Percentiles rank a stretch among this genome's conserved stretches.
Conservation (phyloP, 225 moss, liverwort and hornwort genomes). For the Ulota crispa region DNA sequence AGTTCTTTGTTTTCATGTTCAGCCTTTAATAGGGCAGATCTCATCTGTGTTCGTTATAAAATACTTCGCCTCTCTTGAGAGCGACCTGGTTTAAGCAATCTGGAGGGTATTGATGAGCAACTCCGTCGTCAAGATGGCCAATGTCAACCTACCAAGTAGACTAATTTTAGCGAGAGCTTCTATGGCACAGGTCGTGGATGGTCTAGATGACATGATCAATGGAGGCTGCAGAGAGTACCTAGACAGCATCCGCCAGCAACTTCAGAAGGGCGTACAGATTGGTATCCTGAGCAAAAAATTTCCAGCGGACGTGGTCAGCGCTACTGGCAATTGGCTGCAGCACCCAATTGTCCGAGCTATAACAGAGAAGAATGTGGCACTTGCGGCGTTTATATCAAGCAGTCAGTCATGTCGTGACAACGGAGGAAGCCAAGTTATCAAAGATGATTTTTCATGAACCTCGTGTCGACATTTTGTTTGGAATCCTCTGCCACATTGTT, state of each 20-base stretch:
- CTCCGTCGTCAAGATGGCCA: neutral
- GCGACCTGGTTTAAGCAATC: neutral
- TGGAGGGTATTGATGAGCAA: neutral
- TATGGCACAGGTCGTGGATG: slow-evolving; percentile 66
- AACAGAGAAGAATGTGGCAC: slow-evolving; percentile 34
- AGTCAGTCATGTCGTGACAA: slow-evolving; percentile 74
- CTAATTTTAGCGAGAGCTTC: neutral
- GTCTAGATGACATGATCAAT: slow-evolving; percentile 60
- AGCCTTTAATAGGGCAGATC: neutral
- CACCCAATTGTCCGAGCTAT: slow-evolving; percentile 60
- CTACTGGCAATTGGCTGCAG: slow-evolving; percentile 55
- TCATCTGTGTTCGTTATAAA: neutral
- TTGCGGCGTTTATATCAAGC: slow-evolving; percentile 62
- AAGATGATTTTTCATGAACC: slow-evolving; percentile 47
- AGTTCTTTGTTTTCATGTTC: neutral
- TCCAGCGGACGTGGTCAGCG: slow-evolving; percentile 43
- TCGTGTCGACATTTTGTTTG: neutral
- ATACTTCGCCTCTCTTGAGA: neutral
- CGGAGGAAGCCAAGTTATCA: slow-evolving; percentile 59
- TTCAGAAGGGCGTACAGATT: slow-evolving; percentile 53
- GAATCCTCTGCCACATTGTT: neutral
- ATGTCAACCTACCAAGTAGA: neutral
- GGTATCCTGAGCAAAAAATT: slow-evolving; percentile 57
- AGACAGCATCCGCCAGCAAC: slow-evolving; percentile 47
- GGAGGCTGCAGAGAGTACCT: slow-evolving; percentile 51